Conservation (phyloP, 148 eudicot genomes). For the Linanthus parryae region DNA sequence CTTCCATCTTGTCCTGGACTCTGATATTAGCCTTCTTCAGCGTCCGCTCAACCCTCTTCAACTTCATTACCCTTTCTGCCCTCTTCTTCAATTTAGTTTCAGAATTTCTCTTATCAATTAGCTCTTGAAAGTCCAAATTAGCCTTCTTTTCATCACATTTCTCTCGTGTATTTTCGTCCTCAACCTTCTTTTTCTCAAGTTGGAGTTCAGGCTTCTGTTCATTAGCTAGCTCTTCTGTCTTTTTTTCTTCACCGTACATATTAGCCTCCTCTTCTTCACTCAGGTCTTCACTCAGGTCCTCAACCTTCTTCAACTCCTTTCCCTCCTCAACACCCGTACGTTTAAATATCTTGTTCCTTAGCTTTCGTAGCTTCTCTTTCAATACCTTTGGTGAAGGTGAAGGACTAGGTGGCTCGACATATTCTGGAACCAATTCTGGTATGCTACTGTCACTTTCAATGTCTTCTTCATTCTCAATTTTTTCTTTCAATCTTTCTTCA, state of each 20-base stretch:
- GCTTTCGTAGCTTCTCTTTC: slow-evolving; percentile 38
- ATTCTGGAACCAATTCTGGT: slow-evolving; percentile 50
- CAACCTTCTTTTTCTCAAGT: slow-evolving; percentile 14
- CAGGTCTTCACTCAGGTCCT: background rate
- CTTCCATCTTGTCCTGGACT: too few species aligned
- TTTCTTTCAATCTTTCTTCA: slow-evolving; percentile 52
- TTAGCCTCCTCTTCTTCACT: slow-evolving; percentile 1
- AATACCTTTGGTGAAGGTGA: slow-evolving; percentile 17
- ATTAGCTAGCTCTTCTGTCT: background rate
- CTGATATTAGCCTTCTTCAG: too few species aligned
- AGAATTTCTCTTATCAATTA: slow-evolving; percentile 23
- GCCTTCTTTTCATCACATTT: too few species aligned
- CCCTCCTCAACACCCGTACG: background rate
- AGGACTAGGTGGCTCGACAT: slow-evolving; percentile 33
- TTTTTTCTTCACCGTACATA: slow-evolving; percentile 7
- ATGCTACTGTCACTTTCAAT: slow-evolving; percentile 17
- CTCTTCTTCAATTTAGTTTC: slow-evolving; percentile 57
- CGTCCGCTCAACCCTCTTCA: too few species aligned
- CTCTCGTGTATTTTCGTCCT: background rate
- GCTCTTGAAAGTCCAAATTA: too few species aligned
- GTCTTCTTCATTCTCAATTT: slow-evolving; percentile 30
- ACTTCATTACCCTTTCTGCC: background rate
- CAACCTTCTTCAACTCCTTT: background rate
- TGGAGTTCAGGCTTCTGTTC: slow-evolving; percentile 12
- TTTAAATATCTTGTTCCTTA: slow-evolving; percentile 15